phyloP scores from a whole-genome alignment of 1,284 basidiomycete genomes.

The Ustilago crameri region DNA sequence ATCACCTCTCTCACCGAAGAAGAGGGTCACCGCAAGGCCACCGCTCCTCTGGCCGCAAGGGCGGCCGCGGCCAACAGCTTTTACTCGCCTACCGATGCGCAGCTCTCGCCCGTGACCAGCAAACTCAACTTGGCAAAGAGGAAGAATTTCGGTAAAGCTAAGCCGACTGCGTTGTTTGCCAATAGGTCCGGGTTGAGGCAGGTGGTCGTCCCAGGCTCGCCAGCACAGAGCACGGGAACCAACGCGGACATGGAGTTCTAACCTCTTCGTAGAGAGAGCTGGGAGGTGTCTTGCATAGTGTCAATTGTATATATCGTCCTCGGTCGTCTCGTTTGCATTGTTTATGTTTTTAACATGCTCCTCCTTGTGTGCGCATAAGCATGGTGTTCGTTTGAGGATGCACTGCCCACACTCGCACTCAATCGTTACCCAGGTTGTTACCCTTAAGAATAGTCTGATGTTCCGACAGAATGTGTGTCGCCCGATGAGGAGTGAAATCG shows the following conservation, averaged over 20 bases:
- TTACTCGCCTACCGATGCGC: constrained; percentile 66
- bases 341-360: neutral
- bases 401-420: neutral
- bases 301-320: constrained; percentile 12
- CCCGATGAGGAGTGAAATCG: neutral
- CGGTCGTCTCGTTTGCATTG: neutral
- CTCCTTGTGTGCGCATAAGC: constrained; percentile 9
- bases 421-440: too few species aligned
- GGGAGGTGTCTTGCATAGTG: too few species aligned
- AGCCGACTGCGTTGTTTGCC: constrained; percentile 66
- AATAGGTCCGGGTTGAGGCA: constrained; percentile 48
- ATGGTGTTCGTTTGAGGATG: constrained; percentile 9
- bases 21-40: constrained; percentile 64
- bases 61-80: constrained; percentile 61
- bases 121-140: constrained; percentile 66
- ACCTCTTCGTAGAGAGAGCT: too few species aligned
- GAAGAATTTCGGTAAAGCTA: constrained; percentile 64
- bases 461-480: too few species aligned
- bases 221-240: constrained; percentile 41
- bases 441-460: too few species aligned
- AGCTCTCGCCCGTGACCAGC: constrained; percentile 65
- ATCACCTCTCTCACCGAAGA: constrained; percentile 62
- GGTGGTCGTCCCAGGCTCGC: constrained; percentile 38
- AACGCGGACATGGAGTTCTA: constrained; percentile 46
- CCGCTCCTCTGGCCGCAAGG: constrained; percentile 62